A percentile compares a stretch with the other conserved stretches of the same genome.
Evolutionary conservation across 306 rosid species (phyloP).

Genomic region (Quercus parvula): DNA sequence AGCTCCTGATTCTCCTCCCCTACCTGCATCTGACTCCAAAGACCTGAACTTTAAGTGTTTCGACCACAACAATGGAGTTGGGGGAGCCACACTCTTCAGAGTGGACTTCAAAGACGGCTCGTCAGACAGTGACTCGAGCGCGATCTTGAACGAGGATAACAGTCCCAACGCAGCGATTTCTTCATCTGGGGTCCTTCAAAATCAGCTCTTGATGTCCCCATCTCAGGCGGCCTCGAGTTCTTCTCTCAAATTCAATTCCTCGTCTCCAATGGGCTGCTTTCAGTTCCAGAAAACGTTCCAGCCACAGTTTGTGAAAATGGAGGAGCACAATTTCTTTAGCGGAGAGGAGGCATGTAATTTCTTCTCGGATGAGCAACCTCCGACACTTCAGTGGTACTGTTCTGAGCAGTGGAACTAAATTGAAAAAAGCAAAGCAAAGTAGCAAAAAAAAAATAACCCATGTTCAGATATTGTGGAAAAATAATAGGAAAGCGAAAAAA

Average conservation of each 20-base stretch:
- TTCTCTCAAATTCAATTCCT: conserved; percentile 38
- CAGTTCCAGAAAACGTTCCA: conserved; percentile 59
- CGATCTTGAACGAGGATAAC: conserved; percentile 73
- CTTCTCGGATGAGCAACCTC: conserved; percentile 91
- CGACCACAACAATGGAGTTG: conserved; percentile 17
- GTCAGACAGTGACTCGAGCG: conserved; percentile 91
- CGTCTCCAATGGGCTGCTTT: conserved; percentile 39
- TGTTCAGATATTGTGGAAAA: neutral
- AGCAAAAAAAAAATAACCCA: neutral
- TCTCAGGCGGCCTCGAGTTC: conserved; percentile 22
- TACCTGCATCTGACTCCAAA: conserved; percentile 40
- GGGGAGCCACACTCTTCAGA: conserved; percentile 35
- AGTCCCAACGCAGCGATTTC: conserved; percentile 57
- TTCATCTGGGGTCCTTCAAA: conserved; percentile 45
- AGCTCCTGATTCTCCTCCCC: conserved; percentile 23
- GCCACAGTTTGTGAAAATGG: conserved; percentile 72
- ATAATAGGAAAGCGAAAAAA: neutral
- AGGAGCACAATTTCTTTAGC: conserved; percentile 87
- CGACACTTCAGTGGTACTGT: conserved; percentile 82
- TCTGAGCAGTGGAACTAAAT: conserved; percentile 59
- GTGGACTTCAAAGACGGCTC: conserved; percentile 73
- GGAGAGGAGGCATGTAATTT: conserved; percentile 79
- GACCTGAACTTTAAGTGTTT: conserved; percentile 43
- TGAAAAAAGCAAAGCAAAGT: neutral
- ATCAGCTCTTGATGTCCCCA: conserved; percentile 35